Conservation (phyloP, 768 basidiomycete genomes). For the Pulveroboletus sp. region DNA sequence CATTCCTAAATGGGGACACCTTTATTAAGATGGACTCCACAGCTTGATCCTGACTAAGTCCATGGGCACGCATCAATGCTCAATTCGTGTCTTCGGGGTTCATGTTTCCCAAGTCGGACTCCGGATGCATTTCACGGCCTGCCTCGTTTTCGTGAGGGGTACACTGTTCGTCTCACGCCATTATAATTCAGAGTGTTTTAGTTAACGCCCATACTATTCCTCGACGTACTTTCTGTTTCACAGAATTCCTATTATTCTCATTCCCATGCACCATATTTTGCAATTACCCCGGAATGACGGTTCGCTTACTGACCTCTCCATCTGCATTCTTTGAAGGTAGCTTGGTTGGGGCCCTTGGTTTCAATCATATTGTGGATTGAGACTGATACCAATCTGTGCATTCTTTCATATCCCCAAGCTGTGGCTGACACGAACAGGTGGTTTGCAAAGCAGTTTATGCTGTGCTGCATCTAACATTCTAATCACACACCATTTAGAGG, state of each 20-base stretch:
- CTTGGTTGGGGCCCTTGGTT: constrained; percentile 7
- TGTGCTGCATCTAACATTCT: constrained; percentile 29
- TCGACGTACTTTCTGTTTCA: constrained; percentile 16
- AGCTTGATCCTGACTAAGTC: constrained; percentile 18
- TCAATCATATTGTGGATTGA: constrained; percentile 1
- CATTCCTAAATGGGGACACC: constrained; percentile 3
- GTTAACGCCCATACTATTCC: constrained; percentile 7
- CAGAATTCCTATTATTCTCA: constrained; percentile 9
- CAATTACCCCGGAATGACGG: constrained; percentile 24
- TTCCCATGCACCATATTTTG: constrained; percentile 2
- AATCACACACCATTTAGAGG: constrained; percentile 28
- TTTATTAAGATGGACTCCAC: constrained; percentile 12
- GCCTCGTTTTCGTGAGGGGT: constrained; percentile 21
- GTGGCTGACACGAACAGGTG: constrained; percentile 16
- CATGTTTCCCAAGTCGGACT: constrained; percentile 16
- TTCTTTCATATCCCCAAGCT: constrained; percentile 16
- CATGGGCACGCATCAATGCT: constrained; percentile 12
- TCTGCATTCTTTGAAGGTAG: not conserved
- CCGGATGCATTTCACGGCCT: constrained; percentile 7
- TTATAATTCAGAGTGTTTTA: constrained; percentile 6
- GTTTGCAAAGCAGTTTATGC: constrained; percentile 20
- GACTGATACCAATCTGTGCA: constrained; percentile 7
- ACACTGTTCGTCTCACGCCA: constrained; percentile 13
- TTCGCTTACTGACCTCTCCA: constrained; percentile 1
- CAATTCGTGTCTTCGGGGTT: constrained; percentile 12